A percentile compares a stretch with the other conserved stretches of the same genome.
These are phyloP conservation scores for Lomentospora prolificans DNA, from an alignment of 2,329 filamentous ascomycete genomes.

Conservation along the genomic window DNA sequence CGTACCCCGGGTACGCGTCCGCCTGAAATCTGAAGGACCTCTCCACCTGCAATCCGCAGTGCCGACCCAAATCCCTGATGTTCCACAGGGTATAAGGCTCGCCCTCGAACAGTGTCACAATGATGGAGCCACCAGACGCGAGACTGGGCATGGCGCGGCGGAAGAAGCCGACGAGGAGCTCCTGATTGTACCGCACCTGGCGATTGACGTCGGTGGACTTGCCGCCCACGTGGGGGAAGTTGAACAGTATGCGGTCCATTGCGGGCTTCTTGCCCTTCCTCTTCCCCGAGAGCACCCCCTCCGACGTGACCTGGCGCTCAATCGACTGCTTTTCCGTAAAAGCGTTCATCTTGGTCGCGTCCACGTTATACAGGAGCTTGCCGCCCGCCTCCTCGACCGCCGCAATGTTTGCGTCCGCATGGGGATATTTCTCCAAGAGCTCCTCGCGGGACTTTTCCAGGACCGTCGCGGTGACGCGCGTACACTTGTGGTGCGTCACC, in stretches of 20 bases:
- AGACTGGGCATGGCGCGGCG: slow-evolving; percentile 35
- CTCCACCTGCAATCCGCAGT: slow-evolving; percentile 60
- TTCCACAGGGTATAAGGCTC: slow-evolving; percentile 97
- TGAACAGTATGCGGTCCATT: slow-evolving; percentile 76
- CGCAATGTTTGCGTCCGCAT: slow-evolving; percentile 49
- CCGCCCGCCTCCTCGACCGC: slow-evolving; percentile 29
- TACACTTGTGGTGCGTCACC: slow-evolving; percentile 54
- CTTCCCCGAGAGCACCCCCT: slow-evolving; percentile 10
- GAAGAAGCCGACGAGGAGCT: slow-evolving; percentile 64
- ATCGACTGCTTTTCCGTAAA: slow-evolving; percentile 25
- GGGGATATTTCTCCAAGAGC: slow-evolving; percentile 65
- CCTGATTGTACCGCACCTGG: slow-evolving; percentile 87
- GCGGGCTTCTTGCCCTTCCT: neutral
- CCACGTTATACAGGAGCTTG: slow-evolving; percentile 50
- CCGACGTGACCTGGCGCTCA: slow-evolving; percentile 10
- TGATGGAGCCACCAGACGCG: slow-evolving; percentile 46
- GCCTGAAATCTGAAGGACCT: slow-evolving; percentile 61
- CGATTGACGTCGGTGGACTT: slow-evolving; percentile 88
- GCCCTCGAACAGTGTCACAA: slow-evolving; percentile 86
- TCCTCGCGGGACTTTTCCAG: slow-evolving; percentile 47
- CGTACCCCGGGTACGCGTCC: slow-evolving; percentile 61
- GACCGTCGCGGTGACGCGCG: slow-evolving; percentile 58
- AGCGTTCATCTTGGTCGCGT: slow-evolving; percentile 54
- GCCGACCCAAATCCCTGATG: slow-evolving; percentile 73
- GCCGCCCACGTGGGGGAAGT: slow-evolving; percentile 94